Base-by-base conservation (phyloP, 2,329 filamentous ascomycete species). In the Beauveria caledonica region DNA sequence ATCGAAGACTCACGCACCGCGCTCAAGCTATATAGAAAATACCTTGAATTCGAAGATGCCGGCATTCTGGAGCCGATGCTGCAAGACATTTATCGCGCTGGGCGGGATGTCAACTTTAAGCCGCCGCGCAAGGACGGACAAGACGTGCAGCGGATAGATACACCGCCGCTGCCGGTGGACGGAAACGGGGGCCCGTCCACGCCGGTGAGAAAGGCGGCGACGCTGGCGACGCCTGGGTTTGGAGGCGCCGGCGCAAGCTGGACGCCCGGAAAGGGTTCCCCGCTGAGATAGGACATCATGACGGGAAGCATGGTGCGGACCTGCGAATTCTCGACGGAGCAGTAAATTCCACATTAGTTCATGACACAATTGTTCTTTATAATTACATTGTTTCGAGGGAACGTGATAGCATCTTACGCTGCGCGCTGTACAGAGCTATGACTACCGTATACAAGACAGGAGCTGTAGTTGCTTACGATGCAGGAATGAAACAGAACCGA, bases 1-100 rank as follows among this genome's bases (percentile, higher is more conserved):
- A 95, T 99, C 66, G 94, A 97, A 73, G 94, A 99, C 72, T 92
- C 94, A 0, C 83, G 89, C 27, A 97, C 93, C 45, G 94, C 95
- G 0, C 79, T 97, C 45, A 90, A 91, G 70, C 79, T 99, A 9
- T 99, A 87, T 68, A 83, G 88, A 49, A 97, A 96, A 72, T 97
- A 92, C 73, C 81, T 90, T 64, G 92, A 97, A 74, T 97, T 90
- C 68, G 80, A 88, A 57, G 91, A 95, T 66, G 91, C 90, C 0
- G 93, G 92, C 0, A 86, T 96, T 5, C 77, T 96, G 56, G 87
- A 94, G 67, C 79, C 85, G 40, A 94, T 94, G 78, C 80, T 97
- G 52, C 86, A 92, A 69, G 91, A 96, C 67, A 90, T 97, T 8
- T 97, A 96, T 73, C 74, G 77, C 29, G 75, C 71, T 1, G 77